These are phyloP conservation scores for Platismatia glauca DNA, from an alignment of 495 filamentous ascomycete species.

Conservation along the genomic window DNA sequence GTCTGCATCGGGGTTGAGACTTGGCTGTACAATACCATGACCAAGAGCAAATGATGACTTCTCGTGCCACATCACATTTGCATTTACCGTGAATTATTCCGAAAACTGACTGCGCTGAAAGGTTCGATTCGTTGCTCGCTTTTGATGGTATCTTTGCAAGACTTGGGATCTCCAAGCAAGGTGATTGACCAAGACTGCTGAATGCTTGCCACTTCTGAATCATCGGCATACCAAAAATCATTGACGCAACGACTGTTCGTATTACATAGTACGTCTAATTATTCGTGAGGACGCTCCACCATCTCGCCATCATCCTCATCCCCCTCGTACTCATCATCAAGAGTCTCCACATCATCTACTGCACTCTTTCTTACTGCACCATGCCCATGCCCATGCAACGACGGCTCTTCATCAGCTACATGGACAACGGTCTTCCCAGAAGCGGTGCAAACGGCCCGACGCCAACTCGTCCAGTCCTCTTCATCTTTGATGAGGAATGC, in stretches of 20 bases:
- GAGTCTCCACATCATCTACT: conserved; percentile 80
- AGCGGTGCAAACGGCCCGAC: conserved; percentile 53
- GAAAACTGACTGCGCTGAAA: no score
- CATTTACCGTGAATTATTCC: neutral
- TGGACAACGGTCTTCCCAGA: conserved; percentile 79
- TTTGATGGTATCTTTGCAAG: neutral
- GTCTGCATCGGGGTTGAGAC: conserved; percentile 29
- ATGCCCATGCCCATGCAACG: conserved; percentile 38
- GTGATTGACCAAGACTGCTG: no score
- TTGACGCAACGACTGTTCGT: neutral
- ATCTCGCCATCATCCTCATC: conserved; percentile 25
- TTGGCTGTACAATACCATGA: conserved; percentile 27
- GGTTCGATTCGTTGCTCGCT: no score
- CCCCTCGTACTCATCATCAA: conserved; percentile 54
- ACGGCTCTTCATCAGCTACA: conserved; percentile 58
- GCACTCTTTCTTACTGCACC: conserved; percentile 56
- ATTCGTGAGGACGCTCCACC: conserved; percentile 16
- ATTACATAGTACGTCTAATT: neutral
- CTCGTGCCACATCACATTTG: neutral
- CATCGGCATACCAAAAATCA: no score
- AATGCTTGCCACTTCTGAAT: no score
- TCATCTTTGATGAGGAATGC: conserved; percentile 84
- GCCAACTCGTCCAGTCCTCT: conserved; percentile 79
- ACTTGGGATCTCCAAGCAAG: neutral
- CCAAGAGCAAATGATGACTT: conserved; percentile 19